Evolutionary conservation across 2,329 filamentous ascomycete species (phyloP).

Genomic region (Colletotrichum sp.): DNA sequence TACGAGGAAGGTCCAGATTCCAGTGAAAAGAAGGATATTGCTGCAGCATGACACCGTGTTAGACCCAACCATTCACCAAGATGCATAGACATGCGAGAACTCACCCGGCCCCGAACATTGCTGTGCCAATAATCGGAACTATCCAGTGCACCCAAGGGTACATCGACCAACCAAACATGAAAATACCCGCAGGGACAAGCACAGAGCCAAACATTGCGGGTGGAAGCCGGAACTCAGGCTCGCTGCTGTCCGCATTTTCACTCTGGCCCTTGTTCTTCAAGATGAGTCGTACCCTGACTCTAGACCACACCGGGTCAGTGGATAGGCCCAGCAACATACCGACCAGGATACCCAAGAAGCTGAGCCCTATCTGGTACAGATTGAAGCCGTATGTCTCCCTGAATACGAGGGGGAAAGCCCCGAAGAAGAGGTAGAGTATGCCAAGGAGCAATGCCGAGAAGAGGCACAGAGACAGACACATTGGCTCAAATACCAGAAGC

Average conservation of each 20-base stretch:
- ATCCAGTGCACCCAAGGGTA: slow-evolving; percentile 79
- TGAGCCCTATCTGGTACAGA: slow-evolving; percentile 79
- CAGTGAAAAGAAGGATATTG: slow-evolving; percentile 78
- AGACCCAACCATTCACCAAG: neutral
- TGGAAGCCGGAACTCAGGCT: slow-evolving; percentile 87
- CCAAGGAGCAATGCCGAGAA: slow-evolving; percentile 87
- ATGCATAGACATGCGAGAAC: slow-evolving; percentile 30
- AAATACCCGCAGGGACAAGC: slow-evolving; percentile 80
- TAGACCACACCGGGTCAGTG: slow-evolving; percentile 70
- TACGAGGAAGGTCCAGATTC: slow-evolving; percentile 89
- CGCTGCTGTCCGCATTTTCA: slow-evolving; percentile 61
- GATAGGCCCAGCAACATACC: slow-evolving; percentile 69
- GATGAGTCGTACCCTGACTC: slow-evolving; percentile 63
- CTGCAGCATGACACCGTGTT: slow-evolving; percentile 41
- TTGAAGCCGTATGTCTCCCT: slow-evolving; percentile 74
- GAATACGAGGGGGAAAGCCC: slow-evolving; percentile 85
- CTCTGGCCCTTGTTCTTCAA: slow-evolving; percentile 54
- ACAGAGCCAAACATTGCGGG: slow-evolving; percentile 76
- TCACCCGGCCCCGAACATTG: slow-evolving; percentile 73
- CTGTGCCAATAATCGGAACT: slow-evolving; percentile 75
- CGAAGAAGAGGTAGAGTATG: slow-evolving; percentile 89
- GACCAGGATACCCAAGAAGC: slow-evolving; percentile 74
- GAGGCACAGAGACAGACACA: slow-evolving; percentile 82
- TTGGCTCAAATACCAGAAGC: slow-evolving; percentile 81
- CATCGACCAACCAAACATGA: slow-evolving; percentile 89